These are phyloP conservation scores for Xanthoceras sorbifolium DNA, from an alignment of 345 rosid genomes.

Conservation along the genomic window DNA sequence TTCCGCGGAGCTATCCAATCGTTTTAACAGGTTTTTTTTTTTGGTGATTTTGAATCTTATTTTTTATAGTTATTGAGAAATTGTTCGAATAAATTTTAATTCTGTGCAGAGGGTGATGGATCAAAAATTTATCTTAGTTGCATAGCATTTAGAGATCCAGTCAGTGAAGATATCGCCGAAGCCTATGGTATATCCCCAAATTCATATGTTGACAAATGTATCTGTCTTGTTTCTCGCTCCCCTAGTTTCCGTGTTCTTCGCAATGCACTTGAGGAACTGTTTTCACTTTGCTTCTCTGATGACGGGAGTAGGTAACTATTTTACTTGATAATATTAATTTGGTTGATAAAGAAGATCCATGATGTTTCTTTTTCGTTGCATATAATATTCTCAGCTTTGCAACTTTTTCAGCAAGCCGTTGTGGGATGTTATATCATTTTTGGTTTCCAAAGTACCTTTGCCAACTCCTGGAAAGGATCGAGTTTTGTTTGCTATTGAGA, in stretches of 20 bases:
- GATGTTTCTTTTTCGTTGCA: constrained; percentile 15
- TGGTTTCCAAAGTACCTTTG: constrained; percentile 85
- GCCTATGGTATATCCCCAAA: constrained; percentile 80
- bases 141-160: constrained; percentile 93
- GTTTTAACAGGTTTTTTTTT: constrained; percentile 76
- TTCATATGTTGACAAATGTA: constrained; percentile 93
- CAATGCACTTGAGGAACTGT: constrained; percentile 80
- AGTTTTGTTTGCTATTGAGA: constrained; percentile 87
- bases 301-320: constrained; percentile 77
- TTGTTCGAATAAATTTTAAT: not conserved
- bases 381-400: constrained; percentile 37
- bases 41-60: not conserved
- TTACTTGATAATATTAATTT: constrained; percentile 4
- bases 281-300: constrained; percentile 84
- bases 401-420: constrained; percentile 84
- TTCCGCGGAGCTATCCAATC: constrained; percentile 91
- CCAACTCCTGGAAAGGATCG: constrained; percentile 95
- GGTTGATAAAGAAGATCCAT: constrained; percentile 2
- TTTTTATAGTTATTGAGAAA: not conserved
- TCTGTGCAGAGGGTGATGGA: constrained; percentile 93
- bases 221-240: constrained; percentile 84
- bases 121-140: constrained; percentile 94
- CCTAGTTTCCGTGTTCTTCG: constrained; percentile 83
- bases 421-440: constrained; percentile 79
- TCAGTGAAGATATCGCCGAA: constrained; percentile 91